phyloP scores from a whole-genome alignment of 2,329 filamentous ascomycete species.

The Kalmusia sp. region DNA sequence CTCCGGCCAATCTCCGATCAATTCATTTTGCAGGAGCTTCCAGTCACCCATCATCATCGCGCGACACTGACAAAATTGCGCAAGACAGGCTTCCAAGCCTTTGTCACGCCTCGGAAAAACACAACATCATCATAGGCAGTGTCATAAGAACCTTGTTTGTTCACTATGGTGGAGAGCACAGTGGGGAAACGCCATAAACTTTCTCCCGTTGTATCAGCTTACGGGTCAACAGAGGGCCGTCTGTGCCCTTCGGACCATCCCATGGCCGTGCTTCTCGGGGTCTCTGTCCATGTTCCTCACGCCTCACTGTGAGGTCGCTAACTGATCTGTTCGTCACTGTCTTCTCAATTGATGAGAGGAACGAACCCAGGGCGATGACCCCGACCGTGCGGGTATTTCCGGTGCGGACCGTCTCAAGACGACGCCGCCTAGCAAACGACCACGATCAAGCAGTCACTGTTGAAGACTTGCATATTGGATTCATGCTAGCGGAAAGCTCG shows the following conservation, averaged over 20 bases:
- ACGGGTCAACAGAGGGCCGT: background rate
- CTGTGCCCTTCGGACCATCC: background rate
- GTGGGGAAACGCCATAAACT: background rate
- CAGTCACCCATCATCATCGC: background rate
- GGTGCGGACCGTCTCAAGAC: too few relatives aligned
- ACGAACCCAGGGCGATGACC: too few relatives aligned
- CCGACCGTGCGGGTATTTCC: too few relatives aligned
- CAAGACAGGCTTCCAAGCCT: background rate
- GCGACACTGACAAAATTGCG: background rate
- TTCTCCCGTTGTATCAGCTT: conserved; percentile 4
- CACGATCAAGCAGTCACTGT: too few relatives aligned
- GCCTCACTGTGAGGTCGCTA: background rate
- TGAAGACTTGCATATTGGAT: too few relatives aligned
- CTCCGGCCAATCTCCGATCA: background rate
- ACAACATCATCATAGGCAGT: too few relatives aligned
- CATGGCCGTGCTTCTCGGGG: background rate
- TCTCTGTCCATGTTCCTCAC: background rate
- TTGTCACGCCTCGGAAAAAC: background rate
- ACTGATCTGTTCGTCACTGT: background rate
- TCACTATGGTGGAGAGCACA: background rate
- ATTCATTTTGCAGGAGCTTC: background rate
- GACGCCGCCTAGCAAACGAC: too few relatives aligned
- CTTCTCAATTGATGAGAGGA: too few relatives aligned
- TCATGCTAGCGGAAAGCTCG: too few relatives aligned
- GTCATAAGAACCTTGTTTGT: background rate